phyloP scores from a whole-genome alignment of 1,284 basidiomycete species.

The Sanghuangporus weigelae region DNA sequence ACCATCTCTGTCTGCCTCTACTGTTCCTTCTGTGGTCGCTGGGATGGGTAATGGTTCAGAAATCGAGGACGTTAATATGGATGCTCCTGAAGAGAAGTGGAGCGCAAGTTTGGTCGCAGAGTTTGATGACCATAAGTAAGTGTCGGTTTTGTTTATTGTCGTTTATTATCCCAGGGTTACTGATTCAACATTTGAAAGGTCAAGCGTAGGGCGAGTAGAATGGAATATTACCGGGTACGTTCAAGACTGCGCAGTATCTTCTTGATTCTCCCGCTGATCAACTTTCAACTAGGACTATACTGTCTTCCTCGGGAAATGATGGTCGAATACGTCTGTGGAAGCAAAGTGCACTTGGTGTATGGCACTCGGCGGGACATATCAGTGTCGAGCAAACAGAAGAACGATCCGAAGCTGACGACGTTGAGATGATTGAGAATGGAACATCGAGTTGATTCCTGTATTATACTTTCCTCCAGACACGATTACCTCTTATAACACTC shows the following conservation, averaged over 20 bases:
- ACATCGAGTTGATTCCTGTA: neutral
- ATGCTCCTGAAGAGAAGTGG: constrained; percentile 56
- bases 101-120: constrained; percentile 72
- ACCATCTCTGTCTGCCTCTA: neutral
- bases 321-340: constrained; percentile 89
- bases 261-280: constrained; percentile 17
- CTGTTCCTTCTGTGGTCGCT: constrained; percentile 28
- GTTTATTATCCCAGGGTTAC: neutral
- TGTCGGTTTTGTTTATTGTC: constrained; percentile 9
- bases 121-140: constrained; percentile 78
- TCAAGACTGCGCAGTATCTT: neutral
- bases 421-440: constrained; percentile 30
- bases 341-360: constrained; percentile 67
- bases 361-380: constrained; percentile 73
- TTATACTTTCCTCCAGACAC: neutral
- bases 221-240: constrained; percentile 86
- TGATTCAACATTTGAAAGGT: constrained; percentile 13
- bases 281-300: constrained; percentile 58
- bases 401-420: constrained; percentile 29
- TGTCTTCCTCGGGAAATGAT: constrained; percentile 87
- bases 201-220: constrained; percentile 67
- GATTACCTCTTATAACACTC: neutral
- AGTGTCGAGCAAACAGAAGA: constrained; percentile 71
- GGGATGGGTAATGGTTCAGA: constrained; percentile 26
- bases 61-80: constrained; percentile 33